Percentiles rank a stretch among this genome's conserved stretches.
These are phyloP conservation scores for Xylaria cubensis DNA, from an alignment of 495 filamentous ascomycete genomes.

Conservation along the genomic window DNA sequence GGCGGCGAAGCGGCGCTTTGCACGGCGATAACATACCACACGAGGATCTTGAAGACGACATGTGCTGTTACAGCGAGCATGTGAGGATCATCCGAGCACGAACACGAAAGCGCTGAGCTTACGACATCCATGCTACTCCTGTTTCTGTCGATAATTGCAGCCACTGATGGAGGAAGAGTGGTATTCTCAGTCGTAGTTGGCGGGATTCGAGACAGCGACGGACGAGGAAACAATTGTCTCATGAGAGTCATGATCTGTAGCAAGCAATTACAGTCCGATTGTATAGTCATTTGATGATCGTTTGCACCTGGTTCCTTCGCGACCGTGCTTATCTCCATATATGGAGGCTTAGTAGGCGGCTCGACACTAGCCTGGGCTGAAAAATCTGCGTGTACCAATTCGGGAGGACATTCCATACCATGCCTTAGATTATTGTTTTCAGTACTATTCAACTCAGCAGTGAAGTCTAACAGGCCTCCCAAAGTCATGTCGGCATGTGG, in stretches of 20 bases:
- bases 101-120: background rate
- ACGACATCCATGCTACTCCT: background rate
- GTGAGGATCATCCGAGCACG: background rate
- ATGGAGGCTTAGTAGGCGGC: too few species aligned
- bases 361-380: too few species aligned
- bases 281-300: too few species aligned
- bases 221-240: background rate
- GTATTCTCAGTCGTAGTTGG: background rate
- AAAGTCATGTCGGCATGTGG: too few species aligned
- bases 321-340: too few species aligned
- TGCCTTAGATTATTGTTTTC: too few species aligned
- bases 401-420: too few species aligned
- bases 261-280: background rate
- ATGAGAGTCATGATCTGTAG: background rate
- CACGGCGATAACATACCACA: background rate
- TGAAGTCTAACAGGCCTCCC: too few species aligned
- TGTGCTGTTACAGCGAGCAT: background rate
- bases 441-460: too few species aligned
- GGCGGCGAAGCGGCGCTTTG: background rate
- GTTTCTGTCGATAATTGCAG: background rate
- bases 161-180: background rate
- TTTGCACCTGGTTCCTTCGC: too few species aligned
- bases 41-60: background rate
- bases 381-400: too few species aligned
- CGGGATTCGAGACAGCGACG: background rate